Base-by-base conservation (phyloP, 2,329 filamentous ascomycete genomes). In the Colletotrichum kahawae region DNA sequence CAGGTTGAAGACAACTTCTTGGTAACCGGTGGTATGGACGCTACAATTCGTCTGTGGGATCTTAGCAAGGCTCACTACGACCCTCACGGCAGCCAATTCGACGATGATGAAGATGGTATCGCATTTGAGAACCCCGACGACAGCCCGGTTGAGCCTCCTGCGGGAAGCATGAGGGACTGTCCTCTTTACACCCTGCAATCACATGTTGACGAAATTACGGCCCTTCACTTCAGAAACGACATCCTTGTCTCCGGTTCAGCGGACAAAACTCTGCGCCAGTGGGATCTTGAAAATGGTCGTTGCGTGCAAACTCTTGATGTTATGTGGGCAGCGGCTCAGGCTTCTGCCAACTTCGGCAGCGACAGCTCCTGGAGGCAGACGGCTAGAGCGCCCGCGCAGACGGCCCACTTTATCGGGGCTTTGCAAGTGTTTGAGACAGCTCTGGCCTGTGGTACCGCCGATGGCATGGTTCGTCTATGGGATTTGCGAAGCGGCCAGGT, bases 271-370 rank as follows among this genome's bases (percentile, higher is more conserved):
- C 88, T 99, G 70, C 93, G 97, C 59, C 97, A 99, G 83, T 99
- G 97, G 97, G 97, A 99, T 87, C 89, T 99, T 65, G 95, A 96
- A 80, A 98, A 96, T 83, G 97, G 97, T n/a, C 94, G 97, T 64
- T 98, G 97, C 83, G 95, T 99, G 69, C 97, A 99, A 85, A 99
- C 97, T 4, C 88, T 99, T 64, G 97, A 99, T 84, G 96, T 99
- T 8, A 94, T 99, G 83, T 99, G 97, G 97, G 97, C 97, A 12
- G 96, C 97, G 6, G 96, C 97, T 4, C 96, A 98, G 85, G 95
- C 95, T 14, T 94, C 93, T 12, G 92, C 93, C 51, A 93, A 91
- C 7, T 89, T 95, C 70, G 90, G 89, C 66, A 89, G 90, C 3
- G 91, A 92, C 69, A 87, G 87, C 65, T 85, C 87, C 75, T 98